phyloP scores from a whole-genome alignment of 805 yeast species.

The Candida endomychidarum region DNA sequence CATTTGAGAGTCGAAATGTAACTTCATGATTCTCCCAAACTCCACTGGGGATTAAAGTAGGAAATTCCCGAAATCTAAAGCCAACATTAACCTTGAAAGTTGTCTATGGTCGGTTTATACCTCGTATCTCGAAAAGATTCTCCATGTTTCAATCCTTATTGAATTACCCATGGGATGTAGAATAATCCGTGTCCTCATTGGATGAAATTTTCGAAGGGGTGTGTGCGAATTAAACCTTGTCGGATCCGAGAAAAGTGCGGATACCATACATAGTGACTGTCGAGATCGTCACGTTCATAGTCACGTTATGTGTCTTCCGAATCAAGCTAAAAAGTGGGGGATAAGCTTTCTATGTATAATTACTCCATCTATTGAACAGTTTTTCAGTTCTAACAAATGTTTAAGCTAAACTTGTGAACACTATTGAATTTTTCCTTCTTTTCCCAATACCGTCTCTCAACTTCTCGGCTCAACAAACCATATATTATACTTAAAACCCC shows the following conservation, averaged over 20 bases:
- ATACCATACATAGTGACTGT: background rate
- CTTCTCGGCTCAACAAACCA: too few relatives aligned
- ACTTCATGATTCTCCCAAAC: too few relatives aligned
- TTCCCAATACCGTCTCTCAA: too few relatives aligned
- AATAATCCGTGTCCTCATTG: conserved; percentile 2
- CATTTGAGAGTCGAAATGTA: too few relatives aligned
- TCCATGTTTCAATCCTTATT: conserved; percentile 6
- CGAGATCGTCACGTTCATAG: background rate
- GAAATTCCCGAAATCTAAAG: too few relatives aligned
- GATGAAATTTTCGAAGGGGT: background rate
- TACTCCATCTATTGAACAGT: too few relatives aligned
- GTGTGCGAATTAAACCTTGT: background rate
- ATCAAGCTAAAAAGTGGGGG: background rate
- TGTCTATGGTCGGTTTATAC: conserved; percentile 4
- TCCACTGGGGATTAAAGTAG: too few relatives aligned
- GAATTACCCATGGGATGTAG: conserved; percentile 5
- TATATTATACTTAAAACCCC: background rate
- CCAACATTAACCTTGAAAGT: too few relatives aligned
- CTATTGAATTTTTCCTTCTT: too few relatives aligned
- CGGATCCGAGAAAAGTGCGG: conserved; percentile 1
- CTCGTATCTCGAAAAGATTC: conserved; percentile 6
- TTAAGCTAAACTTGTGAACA: too few relatives aligned
- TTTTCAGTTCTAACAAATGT: too few relatives aligned
- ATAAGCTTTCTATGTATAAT: background rate
- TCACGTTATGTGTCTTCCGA: conserved; percentile 1